Base-by-base conservation (phyloP, 495 filamentous ascomycete genomes). In the Talaromyces proteolyticus region DNA sequence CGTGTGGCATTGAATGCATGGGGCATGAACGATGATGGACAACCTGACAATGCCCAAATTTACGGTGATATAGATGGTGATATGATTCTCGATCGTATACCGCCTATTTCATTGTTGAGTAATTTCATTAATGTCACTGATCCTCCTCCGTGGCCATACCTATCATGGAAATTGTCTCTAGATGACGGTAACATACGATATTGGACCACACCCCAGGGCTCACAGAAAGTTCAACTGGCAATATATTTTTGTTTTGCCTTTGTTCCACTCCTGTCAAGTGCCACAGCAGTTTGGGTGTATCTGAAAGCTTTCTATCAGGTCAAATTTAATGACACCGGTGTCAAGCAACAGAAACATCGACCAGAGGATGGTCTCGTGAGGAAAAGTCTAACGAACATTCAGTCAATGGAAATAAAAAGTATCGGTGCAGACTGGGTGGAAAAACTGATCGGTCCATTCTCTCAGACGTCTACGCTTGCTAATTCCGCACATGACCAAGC, bases 41-140 rank as follows among this genome's bases (percentile, higher is more conserved):
- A 66, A 29, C 74, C 76, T 2, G 76, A 80, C 48, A 61, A 64
- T 19, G 69, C 74, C 3, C 59, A 63, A 41, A 60, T 76, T 0
- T 75, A 69, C 49, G 76, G 76, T 6, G 76, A 80, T 50, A 68
- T 78, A n/a, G 69, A 75, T 53, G 53, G 57, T n/a, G 70, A 75
- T 50, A 45, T 58, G 47, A 54, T 77, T 19, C 50, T 75, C 14
- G 73, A 75, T 51, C 61, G 60, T 11, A 57, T 76, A 20, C 61
- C 70, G 10, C 72, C 70, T 16, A 61, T 60, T 10, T 66, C 65
- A 19, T 51, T 75, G 16, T 52, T 63, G n/a, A 51, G 58, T 39
- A 70, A 72, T 45, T 61, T 76, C 8, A 67, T 76, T 50, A 76
- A 79, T 43, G 59, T 78, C 45, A 75, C 69, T 8, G 56, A 63